Base-by-base conservation (phyloP, 352 stramenopile species). In the Globisporangium uncinulatum region DNA sequence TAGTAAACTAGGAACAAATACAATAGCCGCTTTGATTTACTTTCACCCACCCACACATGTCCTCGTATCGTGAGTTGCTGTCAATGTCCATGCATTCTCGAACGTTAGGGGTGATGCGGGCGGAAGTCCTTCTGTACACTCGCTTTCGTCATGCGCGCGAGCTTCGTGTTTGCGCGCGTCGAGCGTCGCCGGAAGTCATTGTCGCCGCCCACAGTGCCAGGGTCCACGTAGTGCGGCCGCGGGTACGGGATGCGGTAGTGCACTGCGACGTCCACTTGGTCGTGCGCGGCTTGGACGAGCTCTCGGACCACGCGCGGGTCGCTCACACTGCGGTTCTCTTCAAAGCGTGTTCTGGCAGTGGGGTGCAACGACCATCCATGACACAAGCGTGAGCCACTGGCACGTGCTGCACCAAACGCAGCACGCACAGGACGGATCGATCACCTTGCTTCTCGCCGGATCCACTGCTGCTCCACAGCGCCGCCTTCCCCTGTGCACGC, bases 191-290 rank as follows among this genome's bases (percentile, higher is more conserved):
- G 75, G 32, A 94, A 91, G 34, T 92, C 65, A 41, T 56, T 77
- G 41, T 94, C 84, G 13, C 84, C 84, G 43, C 81, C 84, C 51
- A 92, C 72, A 0, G 84, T 94, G 45, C 80, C 79, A 3, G 79
- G 81, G 19, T 94, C 84, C 52, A 84, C 80, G 63, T 94, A 87
- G 29, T 90, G 58, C 29, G 81, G 84, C 6, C 84, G 72, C 44
- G 84, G 84, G 44, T 92, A 94, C 51, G 81, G 84, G 59, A 89
- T 94, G 54, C 89, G 84, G 67, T 92, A 92, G 66, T 92, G 82
- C 43, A 94, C 52, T 29, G 82, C 84, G 21, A 92, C 57, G 54
- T 94, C 84, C 51, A 94, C 73, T 44, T 92, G 76, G 50, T 87
- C 77, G 53, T 90, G 73, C 8, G 65, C 74, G 34, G 78, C 68